Evolutionary conservation across 2,329 filamentous ascomycete genomes (phyloP).

Genomic region (Sclerotinia glacialis): DNA sequence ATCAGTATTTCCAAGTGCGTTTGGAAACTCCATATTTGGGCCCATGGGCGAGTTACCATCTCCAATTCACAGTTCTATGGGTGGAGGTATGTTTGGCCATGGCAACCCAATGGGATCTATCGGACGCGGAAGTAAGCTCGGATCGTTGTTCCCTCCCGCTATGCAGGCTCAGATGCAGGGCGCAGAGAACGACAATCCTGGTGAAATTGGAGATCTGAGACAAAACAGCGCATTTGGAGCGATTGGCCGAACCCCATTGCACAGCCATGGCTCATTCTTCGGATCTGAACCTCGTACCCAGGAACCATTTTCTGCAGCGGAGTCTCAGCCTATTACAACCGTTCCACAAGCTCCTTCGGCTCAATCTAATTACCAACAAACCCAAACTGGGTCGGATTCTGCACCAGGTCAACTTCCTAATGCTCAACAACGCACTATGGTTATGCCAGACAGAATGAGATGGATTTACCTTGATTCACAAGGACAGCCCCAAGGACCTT

Average conservation of each 20-base stretch:
- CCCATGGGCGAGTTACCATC: slow-evolving; percentile 76
- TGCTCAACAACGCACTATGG: slow-evolving; percentile 80
- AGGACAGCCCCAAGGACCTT: slow-evolving; percentile 87
- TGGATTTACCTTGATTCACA: slow-evolving; percentile 98
- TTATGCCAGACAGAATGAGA: slow-evolving; percentile 98
- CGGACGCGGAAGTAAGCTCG: slow-evolving; percentile 76
- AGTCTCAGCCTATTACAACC: slow-evolving; percentile 31
- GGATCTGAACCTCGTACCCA: slow-evolving; percentile 41
- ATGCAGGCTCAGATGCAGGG: slow-evolving; percentile 90
- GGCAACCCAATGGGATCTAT: slow-evolving; percentile 53
- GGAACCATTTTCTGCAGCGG: slow-evolving; percentile 34
- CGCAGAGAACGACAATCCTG: slow-evolving; percentile 61
- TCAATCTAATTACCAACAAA: slow-evolving; percentile 37
- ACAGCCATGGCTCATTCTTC: slow-evolving; percentile 53
- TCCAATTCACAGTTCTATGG: slow-evolving; percentile 56
- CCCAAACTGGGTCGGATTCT: slow-evolving; percentile 44
- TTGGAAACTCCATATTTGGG: slow-evolving; percentile 79
- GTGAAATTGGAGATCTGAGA: slow-evolving; percentile 59
- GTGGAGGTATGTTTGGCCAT: slow-evolving; percentile 68
- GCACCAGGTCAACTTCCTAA: slow-evolving; percentile 66
- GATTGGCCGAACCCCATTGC: slow-evolving; percentile 62
- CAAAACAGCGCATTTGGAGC: slow-evolving; percentile 62
- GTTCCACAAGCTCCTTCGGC: slow-evolving; percentile 33
- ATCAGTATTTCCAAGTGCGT: slow-evolving; percentile 54
- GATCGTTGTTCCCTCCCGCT: slow-evolving; percentile 79